These are phyloP conservation scores for Albifimbria verrucaria DNA, from an alignment of 2,329 filamentous ascomycete genomes.

Conservation along the genomic window DNA sequence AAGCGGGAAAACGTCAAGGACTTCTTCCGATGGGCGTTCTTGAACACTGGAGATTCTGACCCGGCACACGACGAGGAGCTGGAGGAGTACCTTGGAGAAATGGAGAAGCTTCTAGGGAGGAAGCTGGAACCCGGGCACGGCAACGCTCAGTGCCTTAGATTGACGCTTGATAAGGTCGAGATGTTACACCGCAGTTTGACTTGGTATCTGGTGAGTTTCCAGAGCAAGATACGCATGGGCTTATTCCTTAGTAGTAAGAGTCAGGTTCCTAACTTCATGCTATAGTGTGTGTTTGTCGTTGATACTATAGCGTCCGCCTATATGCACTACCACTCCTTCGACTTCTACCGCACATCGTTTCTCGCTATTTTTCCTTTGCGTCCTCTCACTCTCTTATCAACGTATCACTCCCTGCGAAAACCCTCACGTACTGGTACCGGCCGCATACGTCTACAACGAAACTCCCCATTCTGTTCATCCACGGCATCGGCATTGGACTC, in stretches of 20 bases:
- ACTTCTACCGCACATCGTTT: conserved; percentile 42
- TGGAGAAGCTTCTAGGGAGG: conserved; percentile 48
- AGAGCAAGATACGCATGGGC: conserved; percentile 2
- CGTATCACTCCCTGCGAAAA: conserved; percentile 39
- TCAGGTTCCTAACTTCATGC: conserved; percentile 9
- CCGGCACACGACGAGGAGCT: conserved; percentile 49
- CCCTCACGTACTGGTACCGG: conserved; percentile 57
- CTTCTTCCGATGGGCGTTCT: conserved; percentile 59
- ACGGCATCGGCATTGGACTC: conserved; percentile 55
- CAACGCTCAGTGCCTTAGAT: conserved; percentile 47
- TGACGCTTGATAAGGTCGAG: conserved; percentile 56
- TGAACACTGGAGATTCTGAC: conserved; percentile 41
- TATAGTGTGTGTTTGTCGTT: conserved; percentile 42
- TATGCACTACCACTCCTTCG: conserved; percentile 41
- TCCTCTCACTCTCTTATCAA: conserved; percentile 42
- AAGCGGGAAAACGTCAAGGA: conserved; percentile 57
- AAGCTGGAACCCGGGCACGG: conserved; percentile 49
- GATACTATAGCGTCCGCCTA: conserved; percentile 33
- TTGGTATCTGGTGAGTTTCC: conserved; percentile 51
- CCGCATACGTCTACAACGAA: conserved; percentile 56
- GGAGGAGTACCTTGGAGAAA: conserved; percentile 48
- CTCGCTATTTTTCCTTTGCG: conserved; percentile 52
- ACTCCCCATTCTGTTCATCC: conserved; percentile 58
- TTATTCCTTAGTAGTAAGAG: not conserved
- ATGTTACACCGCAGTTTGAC: conserved; percentile 52